Evolutionary conservation across 257 asterid genomes (phyloP).

Genomic region (Ajuga chamaepitys): DNA sequence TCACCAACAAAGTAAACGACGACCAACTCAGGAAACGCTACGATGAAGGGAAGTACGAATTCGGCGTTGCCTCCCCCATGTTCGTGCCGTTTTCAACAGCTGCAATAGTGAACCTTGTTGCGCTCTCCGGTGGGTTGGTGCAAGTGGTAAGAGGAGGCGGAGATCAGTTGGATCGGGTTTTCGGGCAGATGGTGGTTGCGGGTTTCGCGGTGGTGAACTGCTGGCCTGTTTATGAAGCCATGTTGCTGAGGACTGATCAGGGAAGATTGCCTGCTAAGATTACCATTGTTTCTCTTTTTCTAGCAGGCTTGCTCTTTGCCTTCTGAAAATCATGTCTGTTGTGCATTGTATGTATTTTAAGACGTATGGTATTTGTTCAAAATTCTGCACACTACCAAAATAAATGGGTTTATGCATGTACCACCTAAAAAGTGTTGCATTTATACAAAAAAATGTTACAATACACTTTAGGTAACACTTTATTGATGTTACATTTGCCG

Average conservation of each 20-base stretch:
- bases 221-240: constrained; percentile 66
- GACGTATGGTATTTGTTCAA: too few relatives aligned
- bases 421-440: too few relatives aligned
- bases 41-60: constrained; percentile 48
- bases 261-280: constrained; percentile 56
- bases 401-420: too few relatives aligned
- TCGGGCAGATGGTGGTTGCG: constrained; percentile 34
- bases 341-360: too few relatives aligned
- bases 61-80: constrained; percentile 64
- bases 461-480: too few relatives aligned
- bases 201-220: constrained; percentile 49
- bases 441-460: too few relatives aligned
- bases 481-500: too few relatives aligned
- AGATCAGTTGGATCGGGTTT: constrained; percentile 18
- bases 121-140: constrained; percentile 24
- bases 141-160: constrained; percentile 14
- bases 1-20: constrained; percentile 63
- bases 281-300: constrained; percentile 29
- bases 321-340: too few relatives aligned
- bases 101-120: constrained; percentile 35
- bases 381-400: too few relatives aligned
- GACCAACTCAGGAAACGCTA: constrained; percentile 48
- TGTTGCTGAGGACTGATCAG: constrained; percentile 44
- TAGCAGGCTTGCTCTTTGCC: constrained; percentile 27
- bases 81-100: constrained; percentile 48